Percentiles rank a stretch among this genome's conserved stretches.
Evolutionary conservation across 2,329 filamentous ascomycete genomes (phyloP).

Genomic region (Diaporthe aspalathi): DNA sequence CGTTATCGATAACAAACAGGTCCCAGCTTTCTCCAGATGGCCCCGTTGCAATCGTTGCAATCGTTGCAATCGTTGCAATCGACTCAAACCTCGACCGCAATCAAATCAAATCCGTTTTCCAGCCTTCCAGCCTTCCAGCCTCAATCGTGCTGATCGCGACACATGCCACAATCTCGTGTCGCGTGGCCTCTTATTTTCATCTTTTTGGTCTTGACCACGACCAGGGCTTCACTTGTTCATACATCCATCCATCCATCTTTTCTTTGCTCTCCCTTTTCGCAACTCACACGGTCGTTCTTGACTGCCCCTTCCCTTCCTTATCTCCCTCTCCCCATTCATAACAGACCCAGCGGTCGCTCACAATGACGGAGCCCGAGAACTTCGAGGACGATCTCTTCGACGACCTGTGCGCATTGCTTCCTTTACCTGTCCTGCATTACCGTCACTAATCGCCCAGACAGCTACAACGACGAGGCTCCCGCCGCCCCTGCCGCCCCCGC

Average conservation of each 20-base stretch:
- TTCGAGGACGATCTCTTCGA: conserved; percentile 92
- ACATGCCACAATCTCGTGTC: not conserved
- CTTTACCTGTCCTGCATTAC: not conserved
- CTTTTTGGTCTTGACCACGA: conserved; percentile 8
- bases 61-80: too few species aligned
- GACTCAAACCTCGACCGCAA: conserved; percentile 21
- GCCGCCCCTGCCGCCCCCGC: conserved; percentile 49
- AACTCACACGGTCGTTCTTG: not conserved
- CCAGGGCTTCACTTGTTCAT: not conserved
- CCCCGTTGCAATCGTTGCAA: conserved; percentile 6
- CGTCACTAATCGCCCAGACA: conserved; percentile 46
- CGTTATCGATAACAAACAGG: conserved; percentile 10
- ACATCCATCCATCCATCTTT: not conserved
- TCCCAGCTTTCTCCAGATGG: conserved; percentile 19
- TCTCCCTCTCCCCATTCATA: not conserved
- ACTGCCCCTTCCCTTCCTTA: conserved; percentile 3
- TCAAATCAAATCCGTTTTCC: conserved; percentile 1
- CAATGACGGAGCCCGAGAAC: conserved; percentile 80
- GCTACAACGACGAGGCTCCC: conserved; percentile 74
- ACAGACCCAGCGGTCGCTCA: conserved; percentile 44
- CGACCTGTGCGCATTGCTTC: conserved; percentile 76
- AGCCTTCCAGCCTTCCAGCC: not conserved
- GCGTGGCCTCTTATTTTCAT: conserved; percentile 5
- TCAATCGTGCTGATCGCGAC: not conserved
- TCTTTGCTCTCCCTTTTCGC: conserved; percentile 12